These are phyloP conservation scores for Sporothrix phasma DNA, from an alignment of 2,329 filamentous ascomycete species.

Conservation along the genomic window DNA sequence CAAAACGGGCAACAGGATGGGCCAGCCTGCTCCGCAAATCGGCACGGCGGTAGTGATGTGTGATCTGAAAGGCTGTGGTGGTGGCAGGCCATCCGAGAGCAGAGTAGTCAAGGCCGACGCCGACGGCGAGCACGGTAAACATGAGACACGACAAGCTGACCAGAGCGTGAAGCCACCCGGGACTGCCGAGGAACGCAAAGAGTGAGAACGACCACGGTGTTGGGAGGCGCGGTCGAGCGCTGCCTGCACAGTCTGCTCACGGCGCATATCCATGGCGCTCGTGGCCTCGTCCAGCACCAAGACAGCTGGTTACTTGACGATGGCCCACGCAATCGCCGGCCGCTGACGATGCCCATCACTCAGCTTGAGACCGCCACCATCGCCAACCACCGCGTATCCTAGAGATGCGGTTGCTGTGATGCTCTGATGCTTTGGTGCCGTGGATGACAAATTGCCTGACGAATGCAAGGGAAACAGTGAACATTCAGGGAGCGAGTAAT, in stretches of 20 bases:
- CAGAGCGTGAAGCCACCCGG: conserved; percentile 12
- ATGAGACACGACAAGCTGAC: conserved; percentile 54
- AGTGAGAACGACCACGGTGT: conserved; percentile 32
- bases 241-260: conserved; percentile 25
- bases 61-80: conserved; percentile 28
- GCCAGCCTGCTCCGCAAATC: conserved; percentile 52
- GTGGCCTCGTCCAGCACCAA: conserved; percentile 26
- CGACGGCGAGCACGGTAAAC: conserved; percentile 50
- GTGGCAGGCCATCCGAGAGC: conserved; percentile 28
- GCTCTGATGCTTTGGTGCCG: no score
- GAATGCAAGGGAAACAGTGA: background rate
- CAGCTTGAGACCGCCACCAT: conserved; percentile 69
- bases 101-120: conserved; percentile 44
- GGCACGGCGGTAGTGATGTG: conserved; percentile 46
- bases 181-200: conserved; percentile 34
- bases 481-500: background rate
- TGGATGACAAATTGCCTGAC: background rate
- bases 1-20: conserved; percentile 52
- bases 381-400: conserved; percentile 64
- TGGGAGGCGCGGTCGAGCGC: conserved; percentile 24
- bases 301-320: conserved; percentile 24
- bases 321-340: conserved; percentile 44
- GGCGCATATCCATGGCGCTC: conserved; percentile 42
- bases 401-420: conserved; percentile 21
- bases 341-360: conserved; percentile 72